Conservation (phyloP, 2,329 filamentous ascomycete genomes). For the Aspergillus bombycis region DNA sequence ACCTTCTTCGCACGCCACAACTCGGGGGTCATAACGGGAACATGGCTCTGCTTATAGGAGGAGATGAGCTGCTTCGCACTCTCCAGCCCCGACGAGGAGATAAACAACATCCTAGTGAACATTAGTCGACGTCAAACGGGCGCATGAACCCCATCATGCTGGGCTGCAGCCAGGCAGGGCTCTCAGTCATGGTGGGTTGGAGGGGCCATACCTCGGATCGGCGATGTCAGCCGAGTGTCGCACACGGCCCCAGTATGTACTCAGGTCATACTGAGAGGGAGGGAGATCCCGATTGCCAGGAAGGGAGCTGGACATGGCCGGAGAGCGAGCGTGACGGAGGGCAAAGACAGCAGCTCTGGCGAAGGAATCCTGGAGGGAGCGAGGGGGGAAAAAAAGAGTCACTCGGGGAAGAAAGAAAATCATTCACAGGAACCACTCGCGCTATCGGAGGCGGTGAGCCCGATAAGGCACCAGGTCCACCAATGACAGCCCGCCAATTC, state of each 20-base stretch:
- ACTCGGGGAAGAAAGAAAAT: conserved; percentile 18
- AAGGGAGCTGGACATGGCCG: conserved; percentile 62
- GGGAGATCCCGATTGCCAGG: conserved; percentile 78
- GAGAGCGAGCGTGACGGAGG: conserved; percentile 15
- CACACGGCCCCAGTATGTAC: conserved; percentile 93
- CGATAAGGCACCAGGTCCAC: conserved; percentile 30
- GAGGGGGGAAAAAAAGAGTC: conserved; percentile 6
- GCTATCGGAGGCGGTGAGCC: conserved; percentile 40
- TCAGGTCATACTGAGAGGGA: conserved; percentile 87
- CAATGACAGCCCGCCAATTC: conserved; percentile 22
- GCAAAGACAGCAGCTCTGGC: conserved; percentile 8
- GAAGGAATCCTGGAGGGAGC: conserved; percentile 4
- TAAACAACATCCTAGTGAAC: conserved; percentile 74
- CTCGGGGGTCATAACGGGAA: conserved; percentile 80
- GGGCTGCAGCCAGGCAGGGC: not conserved
- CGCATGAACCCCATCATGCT: not conserved
- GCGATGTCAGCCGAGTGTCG: conserved; percentile 85
- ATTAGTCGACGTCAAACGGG: conserved; percentile 13
- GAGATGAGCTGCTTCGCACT: conserved; percentile 80
- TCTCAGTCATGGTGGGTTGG: not conserved
- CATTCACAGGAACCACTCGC: conserved; percentile 17
- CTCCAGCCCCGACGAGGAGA: conserved; percentile 76
- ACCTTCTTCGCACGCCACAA: conserved; percentile 97
- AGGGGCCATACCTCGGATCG: conserved; percentile 81
- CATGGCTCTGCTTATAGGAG: conserved; percentile 83